phyloP scores from a whole-genome alignment of 768 basidiomycete species.

The Tricholoma furcatifolium region DNA sequence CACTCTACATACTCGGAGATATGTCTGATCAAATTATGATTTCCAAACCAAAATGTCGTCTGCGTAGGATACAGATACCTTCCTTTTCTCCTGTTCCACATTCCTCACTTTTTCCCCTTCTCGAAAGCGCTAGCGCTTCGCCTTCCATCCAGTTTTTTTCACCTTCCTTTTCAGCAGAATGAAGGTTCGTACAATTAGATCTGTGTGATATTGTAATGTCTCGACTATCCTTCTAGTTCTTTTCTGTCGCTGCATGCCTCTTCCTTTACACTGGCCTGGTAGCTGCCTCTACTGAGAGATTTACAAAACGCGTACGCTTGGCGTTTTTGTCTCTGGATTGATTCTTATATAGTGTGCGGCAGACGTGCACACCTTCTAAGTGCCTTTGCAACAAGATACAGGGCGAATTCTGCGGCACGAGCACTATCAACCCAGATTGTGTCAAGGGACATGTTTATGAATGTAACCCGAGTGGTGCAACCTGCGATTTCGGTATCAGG shows the following conservation, averaged over 20 bases:
- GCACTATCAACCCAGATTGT: slow-evolving; percentile 17
- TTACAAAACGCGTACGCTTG: slow-evolving; percentile 12
- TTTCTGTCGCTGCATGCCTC: slow-evolving; percentile 8
- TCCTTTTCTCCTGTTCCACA: not conserved
- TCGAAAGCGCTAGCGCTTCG: not conserved
- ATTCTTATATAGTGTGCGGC: not conserved
- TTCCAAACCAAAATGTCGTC: not conserved
- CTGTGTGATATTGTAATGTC: not conserved
- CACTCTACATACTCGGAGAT: not conserved
- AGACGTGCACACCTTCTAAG: slow-evolving; percentile 15
- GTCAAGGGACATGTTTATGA: slow-evolving; percentile 18
- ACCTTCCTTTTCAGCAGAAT: slow-evolving; percentile 1
- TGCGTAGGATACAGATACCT: not conserved
- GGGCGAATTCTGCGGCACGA: slow-evolving; percentile 19
- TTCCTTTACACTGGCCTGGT: slow-evolving; percentile 15
- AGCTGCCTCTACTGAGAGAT: slow-evolving; percentile 9
- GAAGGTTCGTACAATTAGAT: slow-evolving; percentile 1
- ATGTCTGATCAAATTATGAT: not conserved
- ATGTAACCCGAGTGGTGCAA: slow-evolving; percentile 12
- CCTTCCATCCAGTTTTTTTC: no score
- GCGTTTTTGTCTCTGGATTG: not conserved
- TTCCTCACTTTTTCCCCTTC: not conserved
- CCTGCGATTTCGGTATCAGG: slow-evolving; percentile 17
- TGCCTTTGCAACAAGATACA: slow-evolving; percentile 9
- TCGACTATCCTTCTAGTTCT: slow-evolving; percentile 9